These are phyloP conservation scores for Entomortierella parvispora DNA, from an alignment of 192 early-diverging fungal genomes.

Conservation along the genomic window DNA sequence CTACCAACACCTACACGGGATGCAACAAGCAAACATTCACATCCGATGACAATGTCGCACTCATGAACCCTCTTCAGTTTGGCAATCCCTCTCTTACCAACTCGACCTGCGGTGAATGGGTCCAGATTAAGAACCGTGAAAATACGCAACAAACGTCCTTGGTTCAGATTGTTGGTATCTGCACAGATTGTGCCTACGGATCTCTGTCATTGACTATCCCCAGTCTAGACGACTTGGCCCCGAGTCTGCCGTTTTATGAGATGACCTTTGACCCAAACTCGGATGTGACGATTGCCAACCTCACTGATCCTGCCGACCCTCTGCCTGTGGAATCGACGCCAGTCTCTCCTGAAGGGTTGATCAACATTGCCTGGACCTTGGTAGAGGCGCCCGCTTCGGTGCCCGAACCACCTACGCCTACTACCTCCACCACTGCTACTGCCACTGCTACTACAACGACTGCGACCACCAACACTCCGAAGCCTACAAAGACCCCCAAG, in stretches of 20 bases:
- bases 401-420: slow-evolving; percentile 1
- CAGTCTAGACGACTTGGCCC: slow-evolving; percentile 5
- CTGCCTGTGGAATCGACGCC: slow-evolving; percentile 10
- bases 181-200: slow-evolving; percentile 42
- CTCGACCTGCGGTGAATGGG: slow-evolving; percentile 45
- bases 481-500: slow-evolving; percentile 1
- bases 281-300: slow-evolving; percentile 18
- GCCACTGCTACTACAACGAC: slow-evolving; percentile 3
- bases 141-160: slow-evolving; percentile 19
- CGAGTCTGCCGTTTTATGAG: slow-evolving; percentile 12
- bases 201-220: slow-evolving; percentile 13
- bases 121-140: slow-evolving; percentile 37
- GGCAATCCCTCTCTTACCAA: slow-evolving; percentile 11
- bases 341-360: slow-evolving; percentile 25
- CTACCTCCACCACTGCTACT: background rate
- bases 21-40: slow-evolving; percentile 42
- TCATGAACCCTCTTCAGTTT: slow-evolving; percentile 51
- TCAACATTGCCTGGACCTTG: slow-evolving; percentile 25
- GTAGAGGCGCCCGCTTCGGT: slow-evolving; percentile 5
- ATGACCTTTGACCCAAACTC: slow-evolving; percentile 27
- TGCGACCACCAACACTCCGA: slow-evolving; percentile 1
- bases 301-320: slow-evolving; percentile 19
- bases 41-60: slow-evolving; percentile 17
- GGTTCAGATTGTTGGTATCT: slow-evolving; percentile 43
- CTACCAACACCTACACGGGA: slow-evolving; percentile 17